Evolutionary conservation across 1,284 basidiomycete species (phyloP), one percentile per base, ranked within the genome.

Genomic region (Ustanciosporium gigantosporum): DNA sequence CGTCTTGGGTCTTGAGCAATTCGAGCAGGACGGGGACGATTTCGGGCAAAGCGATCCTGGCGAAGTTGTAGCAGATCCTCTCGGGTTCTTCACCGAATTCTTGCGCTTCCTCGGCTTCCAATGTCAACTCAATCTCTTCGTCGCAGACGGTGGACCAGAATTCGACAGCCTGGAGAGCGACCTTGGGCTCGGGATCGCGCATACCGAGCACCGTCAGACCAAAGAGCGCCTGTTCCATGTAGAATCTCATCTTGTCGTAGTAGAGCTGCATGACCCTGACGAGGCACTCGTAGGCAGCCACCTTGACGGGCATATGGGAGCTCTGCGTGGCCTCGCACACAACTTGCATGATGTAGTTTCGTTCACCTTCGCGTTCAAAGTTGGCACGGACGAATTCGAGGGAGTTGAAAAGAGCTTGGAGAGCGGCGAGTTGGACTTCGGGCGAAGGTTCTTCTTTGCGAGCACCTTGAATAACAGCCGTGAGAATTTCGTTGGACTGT

Each of bases 341-440:
- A 41, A 98, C 92, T 82, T 99, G 95, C 95, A 98, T 98, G 80
- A 99, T 98, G 81, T 96, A 98, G 81, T 97, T 98, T 44, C 94
- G 86, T 80, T 98, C 94, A 53, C 95, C 94, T 31, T 72, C 67
- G 31, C 70, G 61, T 69, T 96, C 91, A 80, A 99, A 97, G 81
- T 99, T 99, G 73, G 93, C 91, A 50, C 90, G 86, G 43, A 98
- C 90, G 76, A 99, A 99, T 79, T 96, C 93, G 44, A 99, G 85
- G 22, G 94, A 97, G 82, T 98, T 97, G 81, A 85, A 89, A 23
- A 99, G 82, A 0, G 94, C 92, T 75, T 89, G 87, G 69, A 97
- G 88, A 8, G 95, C 95, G 32, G 94, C 91, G n/a, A 89, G 82
- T 74, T 97, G 95, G 16, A 98, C 94, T 2, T 96, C 92, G 23